A percentile compares a stretch with the other conserved stretches of the same genome.
phyloP scores from a whole-genome alignment of 2,329 filamentous ascomycete genomes.

The Fusarium sp. region DNA sequence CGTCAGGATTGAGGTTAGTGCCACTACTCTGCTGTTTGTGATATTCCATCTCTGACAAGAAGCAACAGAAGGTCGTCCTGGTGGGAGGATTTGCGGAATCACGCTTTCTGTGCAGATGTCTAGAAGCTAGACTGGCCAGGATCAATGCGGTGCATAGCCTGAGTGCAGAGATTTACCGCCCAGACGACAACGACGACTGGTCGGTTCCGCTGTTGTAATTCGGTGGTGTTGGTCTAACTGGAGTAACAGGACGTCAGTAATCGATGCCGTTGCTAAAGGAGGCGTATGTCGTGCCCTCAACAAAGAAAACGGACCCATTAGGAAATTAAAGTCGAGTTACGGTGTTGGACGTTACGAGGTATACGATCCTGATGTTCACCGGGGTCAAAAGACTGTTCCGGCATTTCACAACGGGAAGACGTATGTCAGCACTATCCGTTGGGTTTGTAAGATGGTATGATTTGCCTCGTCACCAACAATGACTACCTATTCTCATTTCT shows the following conservation, averaged over 20 bases:
- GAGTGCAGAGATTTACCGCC: not conserved
- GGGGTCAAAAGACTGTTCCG: fast-evolving
- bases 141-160: not conserved
- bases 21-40: not conserved
- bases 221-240: not conserved
- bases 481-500: not conserved
- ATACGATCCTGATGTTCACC: not conserved
- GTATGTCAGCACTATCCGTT: not conserved
- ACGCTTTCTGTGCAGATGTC: not conserved
- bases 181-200: not conserved
- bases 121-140: not conserved
- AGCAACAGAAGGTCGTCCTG: conserved; percentile 4
- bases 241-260: fast-evolving
- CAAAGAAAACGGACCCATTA: not conserved
- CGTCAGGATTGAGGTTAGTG: not conserved
- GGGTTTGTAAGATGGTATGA: not conserved
- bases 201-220: not conserved
- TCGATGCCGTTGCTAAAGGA: conserved; percentile 12
- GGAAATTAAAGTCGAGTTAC: conserved; percentile 3
- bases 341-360: not conserved
- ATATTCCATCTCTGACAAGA: not conserved
- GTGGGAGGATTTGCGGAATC: conserved; percentile 21
- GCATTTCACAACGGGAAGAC: fast-evolving
- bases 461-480: not conserved
- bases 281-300: conserved; percentile 6